These are phyloP conservation scores for Fusarium concolor DNA, from an alignment of 2,329 filamentous ascomycete species.

Conservation along the genomic window DNA sequence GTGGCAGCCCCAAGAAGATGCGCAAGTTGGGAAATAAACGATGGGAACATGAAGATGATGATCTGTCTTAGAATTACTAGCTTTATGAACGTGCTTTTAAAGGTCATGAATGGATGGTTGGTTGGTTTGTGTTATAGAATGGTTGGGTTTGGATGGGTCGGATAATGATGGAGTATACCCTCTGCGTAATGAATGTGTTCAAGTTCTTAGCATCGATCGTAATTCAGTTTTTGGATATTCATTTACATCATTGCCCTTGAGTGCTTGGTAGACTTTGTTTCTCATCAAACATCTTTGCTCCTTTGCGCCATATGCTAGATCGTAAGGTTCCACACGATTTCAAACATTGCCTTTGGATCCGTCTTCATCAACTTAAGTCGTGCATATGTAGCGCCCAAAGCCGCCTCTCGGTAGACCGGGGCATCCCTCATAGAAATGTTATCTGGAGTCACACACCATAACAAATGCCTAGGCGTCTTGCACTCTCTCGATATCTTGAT, in stretches of 20 bases:
- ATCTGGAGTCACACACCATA: too few relatives aligned
- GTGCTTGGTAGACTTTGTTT: too few relatives aligned
- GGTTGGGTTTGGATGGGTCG: constrained; percentile 4
- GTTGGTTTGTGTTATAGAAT: constrained; percentile 26
- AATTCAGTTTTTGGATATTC: neutral
- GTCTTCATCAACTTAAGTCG: neutral
- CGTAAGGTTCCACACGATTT: too few relatives aligned
- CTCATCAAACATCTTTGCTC: too few relatives aligned
- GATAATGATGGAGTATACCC: constrained; percentile 8
- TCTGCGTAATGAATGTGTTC: neutral
- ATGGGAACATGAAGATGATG: constrained; percentile 61
- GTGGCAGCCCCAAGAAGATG: constrained; percentile 66
- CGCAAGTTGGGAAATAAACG: constrained; percentile 61
- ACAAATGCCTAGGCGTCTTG: fast-evolving
- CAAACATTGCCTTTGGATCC: neutral
- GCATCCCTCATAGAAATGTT: too few relatives aligned
- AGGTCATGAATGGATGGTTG: neutral
- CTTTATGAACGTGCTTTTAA: constrained; percentile 1
- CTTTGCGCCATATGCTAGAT: too few relatives aligned
- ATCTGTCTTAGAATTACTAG: constrained; percentile 41
- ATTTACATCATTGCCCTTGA: too few relatives aligned
- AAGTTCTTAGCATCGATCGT: neutral
- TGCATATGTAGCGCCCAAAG: fast-evolving
- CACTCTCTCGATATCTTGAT: neutral
- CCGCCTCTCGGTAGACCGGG: too few relatives aligned